Base-by-base conservation (phyloP, 176 grass and related monocot genomes). In the Pharus latifolius region DNA sequence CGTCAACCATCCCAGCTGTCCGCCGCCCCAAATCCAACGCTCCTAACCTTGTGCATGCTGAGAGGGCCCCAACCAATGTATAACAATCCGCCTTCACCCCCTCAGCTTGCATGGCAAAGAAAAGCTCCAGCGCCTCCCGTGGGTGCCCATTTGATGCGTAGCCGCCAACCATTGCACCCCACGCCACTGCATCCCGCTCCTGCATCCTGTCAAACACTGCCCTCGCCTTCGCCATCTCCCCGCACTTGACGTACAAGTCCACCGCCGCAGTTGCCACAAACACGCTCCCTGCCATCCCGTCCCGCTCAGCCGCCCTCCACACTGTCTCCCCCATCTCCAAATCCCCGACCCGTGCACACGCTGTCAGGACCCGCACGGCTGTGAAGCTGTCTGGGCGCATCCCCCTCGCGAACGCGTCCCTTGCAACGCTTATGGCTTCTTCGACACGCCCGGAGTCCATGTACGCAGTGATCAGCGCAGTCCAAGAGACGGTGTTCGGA, bases 121-220 rank as follows among this genome's bases (percentile, higher is more conserved):
- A 87, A 1, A 91, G 49, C 6, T 91, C 62, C 29, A 91, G 62
- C 37, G 84, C 77, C 43, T 91, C 80, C 59, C 17, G 76, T 5
- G 88, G 84, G 14, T 84, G 54, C 1, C 84, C 80, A 13, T 81
- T 87, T 17, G 88, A 87, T 51, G 88, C 77, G 3, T 87, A 91
- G 32, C 88, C 80, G 25, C 80, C 72, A n/a, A 91, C 84, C 88
- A 91, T 91, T 0, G 88, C 29, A 26, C 76, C 70, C 83, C 88
- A 91, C 8, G 75, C 58, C 55, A 91, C 80, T 2, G 66, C 72
- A 60, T 91, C 88, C 67, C 74, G 84, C 23, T 78, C 77, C 10
- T 0, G 56, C 76, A 91, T 84, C 24, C 23, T 49, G 40, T 84
- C 84, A 33, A 91, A 91, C 41, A 91, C 84, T 28, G 23, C 23